A percentile compares a stretch with the other conserved stretches of the same genome.
Evolutionary conservation across 2,329 filamentous ascomycete genomes (phyloP).

Genomic region (Fusarium tanahbumbuense): DNA sequence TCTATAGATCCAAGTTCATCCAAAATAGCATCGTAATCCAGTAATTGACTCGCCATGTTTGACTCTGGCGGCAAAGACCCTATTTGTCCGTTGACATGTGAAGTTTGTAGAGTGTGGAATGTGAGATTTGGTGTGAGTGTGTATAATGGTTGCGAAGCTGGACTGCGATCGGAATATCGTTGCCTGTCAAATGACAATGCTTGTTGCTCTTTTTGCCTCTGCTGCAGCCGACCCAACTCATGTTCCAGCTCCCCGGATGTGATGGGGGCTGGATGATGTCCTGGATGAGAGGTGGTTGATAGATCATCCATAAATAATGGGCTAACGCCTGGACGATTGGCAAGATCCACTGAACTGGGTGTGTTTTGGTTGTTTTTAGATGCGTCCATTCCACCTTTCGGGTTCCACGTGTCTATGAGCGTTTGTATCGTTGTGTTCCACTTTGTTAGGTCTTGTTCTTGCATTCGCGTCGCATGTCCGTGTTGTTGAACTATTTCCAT

Average conservation of each 20-base stretch:
- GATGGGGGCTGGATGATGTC: slow-evolving; percentile 40
- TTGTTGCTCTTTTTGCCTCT: slow-evolving; percentile 37
- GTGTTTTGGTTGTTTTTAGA: slow-evolving; percentile 40
- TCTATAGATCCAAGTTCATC: slow-evolving; percentile 65
- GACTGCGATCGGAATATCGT: slow-evolving; percentile 37
- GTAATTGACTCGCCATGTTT: slow-evolving; percentile 39
- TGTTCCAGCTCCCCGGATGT: slow-evolving; percentile 39
- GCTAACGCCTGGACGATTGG: slow-evolving; percentile 26
- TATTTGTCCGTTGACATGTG: slow-evolving; percentile 35
- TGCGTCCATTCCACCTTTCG: slow-evolving; percentile 23
- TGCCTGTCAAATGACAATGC: slow-evolving; percentile 40
- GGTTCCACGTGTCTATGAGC: slow-evolving; percentile 47
- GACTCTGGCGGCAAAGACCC: slow-evolving; percentile 38
- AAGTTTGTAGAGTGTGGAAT: slow-evolving; percentile 43
- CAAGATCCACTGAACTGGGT: slow-evolving; percentile 33
- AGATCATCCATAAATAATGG: slow-evolving; percentile 44
- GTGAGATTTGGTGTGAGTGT: slow-evolving; percentile 41
- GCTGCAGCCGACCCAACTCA: slow-evolving; percentile 42
- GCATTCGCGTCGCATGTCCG: slow-evolving; percentile 47
- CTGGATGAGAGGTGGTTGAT: slow-evolving; percentile 46
- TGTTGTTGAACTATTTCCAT: slow-evolving; percentile 52
- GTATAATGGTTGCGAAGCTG: slow-evolving; percentile 40
- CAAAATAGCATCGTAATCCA: slow-evolving; percentile 65
- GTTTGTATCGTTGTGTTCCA: slow-evolving; percentile 48
- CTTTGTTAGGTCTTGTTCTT: slow-evolving; percentile 49